Conservation (phyloP, 176 grass and related monocot species). For the Oryza coarctata region DNA sequence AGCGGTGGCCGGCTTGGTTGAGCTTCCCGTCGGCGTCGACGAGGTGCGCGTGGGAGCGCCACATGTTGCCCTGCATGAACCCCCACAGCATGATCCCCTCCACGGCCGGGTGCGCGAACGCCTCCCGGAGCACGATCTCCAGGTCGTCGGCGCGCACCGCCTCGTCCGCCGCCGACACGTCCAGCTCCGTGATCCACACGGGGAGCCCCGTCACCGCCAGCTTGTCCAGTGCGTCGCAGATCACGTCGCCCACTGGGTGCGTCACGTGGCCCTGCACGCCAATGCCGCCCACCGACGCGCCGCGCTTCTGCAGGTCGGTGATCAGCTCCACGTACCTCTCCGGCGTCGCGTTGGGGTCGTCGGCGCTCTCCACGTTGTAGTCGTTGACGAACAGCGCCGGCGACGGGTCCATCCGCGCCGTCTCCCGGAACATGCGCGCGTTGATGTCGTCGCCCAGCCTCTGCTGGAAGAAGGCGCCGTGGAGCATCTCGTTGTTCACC, state of each 20-base stretch:
- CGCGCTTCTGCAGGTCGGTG: slow-evolving; percentile 56
- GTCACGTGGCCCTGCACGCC: slow-evolving; percentile 68
- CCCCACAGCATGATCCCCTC: slow-evolving; percentile 77
- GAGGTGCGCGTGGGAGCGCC: slow-evolving; percentile 40
- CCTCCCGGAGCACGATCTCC: slow-evolving; percentile 65
- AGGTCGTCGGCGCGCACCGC: slow-evolving; percentile 68
- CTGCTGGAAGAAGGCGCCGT: slow-evolving; percentile 50
- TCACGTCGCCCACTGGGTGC: slow-evolving; percentile 52
- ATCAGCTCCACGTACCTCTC: slow-evolving; percentile 70
- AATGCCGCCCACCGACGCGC: slow-evolving; percentile 63
- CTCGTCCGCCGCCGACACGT: slow-evolving; percentile 58
- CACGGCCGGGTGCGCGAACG: slow-evolving; percentile 65
- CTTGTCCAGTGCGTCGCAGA: slow-evolving; percentile 60
- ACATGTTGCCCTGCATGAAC: slow-evolving; percentile 73
- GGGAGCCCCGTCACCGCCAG: slow-evolving; percentile 45
- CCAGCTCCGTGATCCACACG: slow-evolving; percentile 72
- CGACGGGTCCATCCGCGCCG: slow-evolving; percentile 40
- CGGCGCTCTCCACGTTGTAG: slow-evolving; percentile 71
- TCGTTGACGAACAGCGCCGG: slow-evolving; percentile 75
- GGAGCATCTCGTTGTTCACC: slow-evolving; percentile 93
- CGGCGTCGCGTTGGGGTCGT: slow-evolving; percentile 61
- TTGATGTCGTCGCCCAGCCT: slow-evolving; percentile 50
- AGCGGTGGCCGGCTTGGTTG: slow-evolving; percentile 49
- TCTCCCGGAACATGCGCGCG: slow-evolving; percentile 62
- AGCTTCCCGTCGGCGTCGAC: slow-evolving; percentile 50